phyloP scores from a whole-genome alignment of 1,284 basidiomycete genomes.

The Mycena citricolor region DNA sequence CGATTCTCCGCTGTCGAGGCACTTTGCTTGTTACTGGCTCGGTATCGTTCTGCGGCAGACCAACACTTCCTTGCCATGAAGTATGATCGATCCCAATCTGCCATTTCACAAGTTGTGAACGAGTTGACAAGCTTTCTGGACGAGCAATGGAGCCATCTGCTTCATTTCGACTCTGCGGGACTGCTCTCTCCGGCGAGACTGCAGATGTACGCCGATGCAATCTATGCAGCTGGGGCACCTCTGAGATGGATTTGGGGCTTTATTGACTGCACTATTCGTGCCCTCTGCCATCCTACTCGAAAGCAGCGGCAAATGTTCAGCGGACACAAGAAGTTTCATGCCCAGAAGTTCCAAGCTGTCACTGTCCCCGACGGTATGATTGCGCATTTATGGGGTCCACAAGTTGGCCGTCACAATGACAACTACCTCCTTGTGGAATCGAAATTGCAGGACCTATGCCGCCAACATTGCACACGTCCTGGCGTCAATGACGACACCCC shows the following conservation, averaged over 20 bases:
- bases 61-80: conserved; percentile 10
- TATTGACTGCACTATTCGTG: conserved; percentile 30
- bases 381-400: conserved; percentile 27
- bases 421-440: conserved; percentile 19
- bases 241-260: conserved; percentile 25
- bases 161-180: conserved; percentile 22
- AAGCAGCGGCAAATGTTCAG: conserved; percentile 26
- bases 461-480: conserved; percentile 9
- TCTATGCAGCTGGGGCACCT: conserved; percentile 23
- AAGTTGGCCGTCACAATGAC: conserved; percentile 28
- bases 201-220: conserved; percentile 23
- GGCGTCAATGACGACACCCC: conserved; percentile 8
- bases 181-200: conserved; percentile 18
- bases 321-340: conserved; percentile 29
- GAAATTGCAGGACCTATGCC: conserved; percentile 14
- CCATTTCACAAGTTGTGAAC: conserved; percentile 26
- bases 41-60: conserved; percentile 21
- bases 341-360: conserved; percentile 29
- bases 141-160: conserved; percentile 25
- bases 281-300: conserved; percentile 22
- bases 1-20: conserved; percentile 19
- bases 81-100: conserved; percentile 18
- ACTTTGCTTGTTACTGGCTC: conserved; percentile 17
- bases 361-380: conserved; percentile 27
- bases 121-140: conserved; percentile 21